Percentiles rank a stretch among this genome's conserved stretches.
Evolutionary conservation across 768 basidiomycete genomes (phyloP).

Genomic region (Lepiota venenata): DNA sequence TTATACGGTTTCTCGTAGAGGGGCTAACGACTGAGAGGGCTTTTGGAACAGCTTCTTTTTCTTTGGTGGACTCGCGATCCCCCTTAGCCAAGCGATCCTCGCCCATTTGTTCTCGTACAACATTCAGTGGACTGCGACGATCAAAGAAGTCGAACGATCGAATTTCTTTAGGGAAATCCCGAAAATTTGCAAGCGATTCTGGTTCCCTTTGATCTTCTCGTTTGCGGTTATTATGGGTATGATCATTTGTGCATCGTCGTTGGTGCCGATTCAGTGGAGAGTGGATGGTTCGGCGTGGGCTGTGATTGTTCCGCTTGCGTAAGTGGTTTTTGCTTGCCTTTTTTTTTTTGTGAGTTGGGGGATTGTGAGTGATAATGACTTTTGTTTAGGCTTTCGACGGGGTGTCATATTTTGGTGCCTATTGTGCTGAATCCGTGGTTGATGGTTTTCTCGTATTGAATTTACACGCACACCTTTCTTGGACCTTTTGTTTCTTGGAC

Average conservation of each 20-base stretch:
- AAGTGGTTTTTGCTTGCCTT: constrained; percentile 25
- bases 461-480: no score
- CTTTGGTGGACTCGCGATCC: constrained; percentile 73
- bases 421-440: constrained; percentile 47
- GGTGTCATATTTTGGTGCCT: constrained; percentile 72
- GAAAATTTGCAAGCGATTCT: constrained; percentile 69
- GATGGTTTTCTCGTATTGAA: constrained; percentile 66
- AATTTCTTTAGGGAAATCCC: constrained; percentile 94
- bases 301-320: constrained; percentile 70
- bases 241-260: constrained; percentile 43
- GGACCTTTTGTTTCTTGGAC: no score
- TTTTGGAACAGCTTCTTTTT: constrained; percentile 62
- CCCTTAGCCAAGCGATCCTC: constrained; percentile 63
- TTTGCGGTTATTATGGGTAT: constrained; percentile 56
- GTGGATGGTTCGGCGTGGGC: constrained; percentile 60
- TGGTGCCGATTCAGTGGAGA: constrained; percentile 57
- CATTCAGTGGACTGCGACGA: constrained; percentile 54
- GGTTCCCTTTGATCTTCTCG: constrained; percentile 52
- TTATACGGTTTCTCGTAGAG: constrained; percentile 7
- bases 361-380: constrained; percentile 22
- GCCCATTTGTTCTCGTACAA: constrained; percentile 61
- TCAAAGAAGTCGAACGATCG: constrained; percentile 81
- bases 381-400: constrained; percentile 55
- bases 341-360: not conserved
- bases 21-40: not conserved